Evolutionary conservation across 2,329 filamentous ascomycete genomes (phyloP).

Genomic region (Talaromyces sp.): DNA sequence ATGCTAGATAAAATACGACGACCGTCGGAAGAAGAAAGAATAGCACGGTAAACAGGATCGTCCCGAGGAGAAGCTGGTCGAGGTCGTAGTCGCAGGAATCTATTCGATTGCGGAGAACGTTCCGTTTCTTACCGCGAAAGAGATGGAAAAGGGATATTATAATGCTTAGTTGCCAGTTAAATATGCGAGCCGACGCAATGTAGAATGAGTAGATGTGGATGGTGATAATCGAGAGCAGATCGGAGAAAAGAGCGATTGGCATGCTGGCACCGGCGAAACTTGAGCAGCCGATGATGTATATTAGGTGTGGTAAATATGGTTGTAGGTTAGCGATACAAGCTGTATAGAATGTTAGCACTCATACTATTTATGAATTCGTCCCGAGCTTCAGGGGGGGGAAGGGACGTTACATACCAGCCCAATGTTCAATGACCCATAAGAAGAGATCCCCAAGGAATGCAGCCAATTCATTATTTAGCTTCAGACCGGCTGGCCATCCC

Average conservation of each 20-base stretch:
- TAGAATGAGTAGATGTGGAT: constrained; percentile 98
- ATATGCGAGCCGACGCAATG: constrained; percentile 91
- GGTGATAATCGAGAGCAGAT: constrained; percentile 84
- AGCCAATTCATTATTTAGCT: constrained; percentile 89
- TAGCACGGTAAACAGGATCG: constrained; percentile 90
- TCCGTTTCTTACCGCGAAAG: constrained; percentile 96
- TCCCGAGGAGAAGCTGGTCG: constrained; percentile 91
- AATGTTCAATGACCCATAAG: constrained; percentile 97
- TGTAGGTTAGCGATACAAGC: constrained; percentile 72
- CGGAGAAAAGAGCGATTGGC: constrained; percentile 93
- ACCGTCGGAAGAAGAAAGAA: constrained; percentile 95
- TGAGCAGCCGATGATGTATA: constrained; percentile 90
- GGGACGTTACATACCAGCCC: constrained; percentile 64
- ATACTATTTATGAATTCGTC: background rate
- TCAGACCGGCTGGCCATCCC: constrained; percentile 90
- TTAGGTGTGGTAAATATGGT: constrained; percentile 76
- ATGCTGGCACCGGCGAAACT: constrained; percentile 95
- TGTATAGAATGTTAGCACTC: constrained; percentile 30
- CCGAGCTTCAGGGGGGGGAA: too few relatives aligned
- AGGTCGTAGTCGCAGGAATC: constrained; percentile 98
- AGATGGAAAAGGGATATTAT: constrained; percentile 97
- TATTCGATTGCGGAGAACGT: constrained; percentile 92
- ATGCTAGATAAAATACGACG: constrained; percentile 93
- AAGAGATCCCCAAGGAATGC: constrained; percentile 94
- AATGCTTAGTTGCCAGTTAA: constrained; percentile 97